Percentiles rank a stretch among this genome's conserved stretches.
phyloP scores from a whole-genome alignment of 1,139 yeast genomes.

The Yamadazyma spencermartinsiae region DNA sequence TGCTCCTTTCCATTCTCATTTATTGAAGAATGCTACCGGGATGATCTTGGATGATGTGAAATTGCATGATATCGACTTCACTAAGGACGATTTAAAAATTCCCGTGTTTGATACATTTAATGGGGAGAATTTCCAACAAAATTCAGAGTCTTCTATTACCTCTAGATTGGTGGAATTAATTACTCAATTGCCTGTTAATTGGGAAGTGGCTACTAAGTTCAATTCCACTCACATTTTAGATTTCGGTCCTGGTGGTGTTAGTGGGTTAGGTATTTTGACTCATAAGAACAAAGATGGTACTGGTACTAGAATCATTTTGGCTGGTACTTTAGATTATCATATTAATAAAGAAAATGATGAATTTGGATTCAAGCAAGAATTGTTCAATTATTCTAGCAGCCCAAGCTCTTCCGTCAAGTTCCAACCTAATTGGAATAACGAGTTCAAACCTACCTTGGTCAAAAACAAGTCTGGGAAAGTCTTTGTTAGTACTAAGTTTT shows the following conservation, averaged over 20 bases:
- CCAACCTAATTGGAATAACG: slow-evolving; percentile 90
- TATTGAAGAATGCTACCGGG: slow-evolving; percentile 71
- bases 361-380: slow-evolving; percentile 93
- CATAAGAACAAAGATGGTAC: slow-evolving; percentile 99
- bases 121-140: slow-evolving; percentile 73
- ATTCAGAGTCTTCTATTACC: slow-evolving; percentile 45
- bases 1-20: slow-evolving; percentile 95
- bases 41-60: slow-evolving; percentile 65
- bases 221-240: slow-evolving; percentile 85
- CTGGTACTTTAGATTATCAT: slow-evolving; percentile 74
- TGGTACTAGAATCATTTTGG: slow-evolving; percentile 91
- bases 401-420: slow-evolving; percentile 60
- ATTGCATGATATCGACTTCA: slow-evolving; percentile 53
- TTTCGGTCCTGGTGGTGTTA: slow-evolving; percentile 98
- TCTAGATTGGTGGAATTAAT: slow-evolving; percentile 75
- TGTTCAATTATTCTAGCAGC: slow-evolving; percentile 66
- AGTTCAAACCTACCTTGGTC: slow-evolving; percentile 81
- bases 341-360: slow-evolving; percentile 64
- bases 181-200: slow-evolving; percentile 85
- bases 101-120: slow-evolving; percentile 92
- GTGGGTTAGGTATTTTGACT: slow-evolving; percentile 94
- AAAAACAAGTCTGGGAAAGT: slow-evolving; percentile 71
- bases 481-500: slow-evolving; percentile 90
- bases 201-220: slow-evolving; percentile 89
- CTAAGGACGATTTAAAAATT: slow-evolving; percentile 57